phyloP scores from a whole-genome alignment of 1,139 yeast genomes.

The Wickerhamomyces sp. region DNA sequence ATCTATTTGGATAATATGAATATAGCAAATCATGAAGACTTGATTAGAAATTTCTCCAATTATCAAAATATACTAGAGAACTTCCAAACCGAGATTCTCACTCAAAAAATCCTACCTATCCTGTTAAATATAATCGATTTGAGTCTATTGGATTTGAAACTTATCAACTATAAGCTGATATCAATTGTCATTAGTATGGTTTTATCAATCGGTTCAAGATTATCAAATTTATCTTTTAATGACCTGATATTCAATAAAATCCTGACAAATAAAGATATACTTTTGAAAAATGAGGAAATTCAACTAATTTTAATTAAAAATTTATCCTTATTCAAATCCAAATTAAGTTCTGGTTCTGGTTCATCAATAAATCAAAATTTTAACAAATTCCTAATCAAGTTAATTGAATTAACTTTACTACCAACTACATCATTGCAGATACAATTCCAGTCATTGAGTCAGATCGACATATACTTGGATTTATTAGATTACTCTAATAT shows the following conservation, averaged over 20 bases:
- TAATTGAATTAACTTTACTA: constrained; percentile 20
- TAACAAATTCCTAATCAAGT: constrained; percentile 34
- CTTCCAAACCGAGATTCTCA: constrained; percentile 67
- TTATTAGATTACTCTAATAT: constrained; percentile 67
- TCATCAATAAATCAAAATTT: constrained; percentile 29
- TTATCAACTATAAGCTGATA: constrained; percentile 35
- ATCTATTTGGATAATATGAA: constrained; percentile 11
- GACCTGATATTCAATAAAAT: constrained; percentile 57
- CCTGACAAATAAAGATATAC: constrained; percentile 30
- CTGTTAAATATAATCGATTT: constrained; percentile 39
- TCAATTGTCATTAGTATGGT: constrained; percentile 54
- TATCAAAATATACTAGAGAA: constrained; percentile 37
- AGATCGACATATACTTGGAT: constrained; percentile 40
- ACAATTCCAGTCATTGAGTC: constrained; percentile 54
- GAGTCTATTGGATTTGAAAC: constrained; percentile 7
- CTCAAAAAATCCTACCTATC: constrained; percentile 73
- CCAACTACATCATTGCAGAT: constrained; percentile 30
- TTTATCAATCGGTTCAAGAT: constrained; percentile 55
- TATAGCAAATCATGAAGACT: constrained; percentile 6
- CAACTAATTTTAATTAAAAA: constrained; percentile 54
- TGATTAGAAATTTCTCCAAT: constrained; percentile 4
- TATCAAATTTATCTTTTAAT: constrained; percentile 74
- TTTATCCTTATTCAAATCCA: constrained; percentile 46
- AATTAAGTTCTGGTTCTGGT: constrained; percentile 29
- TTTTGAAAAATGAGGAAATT: constrained; percentile 44